Evolutionary conservation across 164 flowering plant genomes (phyloP), one percentile per base, ranked within the genome.

Genomic region (Dillenia turbinata): DNA sequence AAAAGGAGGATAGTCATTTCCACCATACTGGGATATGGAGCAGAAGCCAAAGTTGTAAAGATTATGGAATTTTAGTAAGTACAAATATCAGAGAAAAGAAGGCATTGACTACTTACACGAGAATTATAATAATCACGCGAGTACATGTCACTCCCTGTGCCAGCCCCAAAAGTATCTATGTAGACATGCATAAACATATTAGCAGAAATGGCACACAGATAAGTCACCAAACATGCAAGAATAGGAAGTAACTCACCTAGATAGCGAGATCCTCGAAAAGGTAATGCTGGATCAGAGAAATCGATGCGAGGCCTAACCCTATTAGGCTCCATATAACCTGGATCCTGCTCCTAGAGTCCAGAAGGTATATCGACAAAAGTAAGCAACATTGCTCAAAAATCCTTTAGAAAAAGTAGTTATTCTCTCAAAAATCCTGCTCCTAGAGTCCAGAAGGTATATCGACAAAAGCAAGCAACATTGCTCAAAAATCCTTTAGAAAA

Each of bases 261-360:
- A 66, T 72, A 78, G 60, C 44, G 81, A 59, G 70, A 54, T 60
- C 74, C 80, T 68, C 56, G 81, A 68, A 75, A 69, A 17, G 78
- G 44, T 49, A 47, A 47, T 14, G 75, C 49, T 15, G 76, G 76
- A 66, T 82, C 85, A 65, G 84, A 44, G 59, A 80, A 67, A 71
- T 83, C 86, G 60, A 77, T 60, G 9, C 95, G 83, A 12, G 88
- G 83, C 9, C 86, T 85, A 62, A 64, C 13, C 46, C 89, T 71
- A 62, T 79, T 78, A 51, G 84, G 81, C 70, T 83, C 91, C 61
- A 71, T 47, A 54, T 76, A 80, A 54, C 76, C 81, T 63, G 85
- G 77, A 57, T 84, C 85, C 52, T 69, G 81, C 26, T 78, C 81
- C 85, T 81, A 64, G 65, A 68, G 45, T 24, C 65, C 40, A 59